Percentiles rank a stretch among this genome's conserved stretches.
phyloP scores from a whole-genome alignment of 495 filamentous ascomycete species.

The Xylaria curta region DNA sequence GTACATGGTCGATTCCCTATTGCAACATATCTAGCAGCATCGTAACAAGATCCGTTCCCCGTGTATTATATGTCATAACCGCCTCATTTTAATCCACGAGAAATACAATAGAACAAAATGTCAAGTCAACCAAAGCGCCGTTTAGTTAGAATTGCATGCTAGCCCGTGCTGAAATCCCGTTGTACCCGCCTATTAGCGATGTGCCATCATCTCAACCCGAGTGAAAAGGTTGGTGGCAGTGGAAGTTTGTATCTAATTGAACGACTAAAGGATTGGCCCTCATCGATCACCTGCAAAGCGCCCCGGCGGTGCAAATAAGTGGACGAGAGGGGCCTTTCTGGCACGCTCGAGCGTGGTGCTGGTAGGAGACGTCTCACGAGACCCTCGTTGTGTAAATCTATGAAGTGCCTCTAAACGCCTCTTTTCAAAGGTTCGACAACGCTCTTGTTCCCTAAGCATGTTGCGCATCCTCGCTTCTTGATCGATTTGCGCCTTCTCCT shows the following conservation, averaged over 20 bases:
- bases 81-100: neutral
- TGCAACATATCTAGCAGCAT: constrained; percentile 8
- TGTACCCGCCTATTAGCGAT: neutral
- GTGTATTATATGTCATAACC: neutral
- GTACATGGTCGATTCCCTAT: neutral
- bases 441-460: constrained; percentile 49
- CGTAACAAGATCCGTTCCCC: constrained; percentile 2
- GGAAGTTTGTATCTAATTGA: neutral
- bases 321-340: neutral
- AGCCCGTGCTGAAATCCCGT: neutral
- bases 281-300: neutral
- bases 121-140: neutral
- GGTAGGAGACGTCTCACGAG: constrained; percentile 35
- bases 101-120: neutral
- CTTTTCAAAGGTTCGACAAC: constrained; percentile 48
- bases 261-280: neutral
- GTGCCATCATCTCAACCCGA: neutral
- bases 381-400: constrained; percentile 31
- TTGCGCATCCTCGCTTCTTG: constrained; percentile 39
- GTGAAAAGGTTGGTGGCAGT: neutral
- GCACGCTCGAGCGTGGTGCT: constrained; percentile 1
- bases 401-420: constrained; percentile 46
- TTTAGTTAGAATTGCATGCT: neutral
- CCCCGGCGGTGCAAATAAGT: constrained; percentile 7
- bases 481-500: constrained; percentile 46